Evolutionary conservation across 1,284 basidiomycete species (phyloP), one percentile per base, ranked within the genome.

Genomic region (Pascua guehoae): DNA sequence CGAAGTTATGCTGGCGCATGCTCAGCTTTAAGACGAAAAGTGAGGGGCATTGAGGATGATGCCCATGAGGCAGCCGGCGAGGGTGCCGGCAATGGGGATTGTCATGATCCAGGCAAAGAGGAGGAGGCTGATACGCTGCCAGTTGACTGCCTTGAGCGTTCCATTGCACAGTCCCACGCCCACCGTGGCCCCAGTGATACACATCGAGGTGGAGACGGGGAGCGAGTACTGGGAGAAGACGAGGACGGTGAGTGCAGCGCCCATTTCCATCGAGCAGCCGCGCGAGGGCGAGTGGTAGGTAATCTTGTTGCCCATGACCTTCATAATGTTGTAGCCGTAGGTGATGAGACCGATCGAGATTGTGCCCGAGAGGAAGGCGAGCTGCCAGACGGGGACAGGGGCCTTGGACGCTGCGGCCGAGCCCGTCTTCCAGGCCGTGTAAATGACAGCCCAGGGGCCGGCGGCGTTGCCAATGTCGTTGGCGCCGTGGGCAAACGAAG

Each of bases 221-320:
- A 77, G 66, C 37, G 71, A 67, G 65, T 65, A 77, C 55, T 79
- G 78, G 24, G 77, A 78, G 54, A 79, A 78, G 57, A 79, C 67
- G 48, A 79, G 72, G 62, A 79, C 75, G 42, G 77, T 78, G 52
- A 79, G 65, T 24, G 78, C 75, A 8, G 78, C 77, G 32, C 75
- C 79, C 58, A 80, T 72, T 63, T 80, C 79, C 79, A 81, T 81
- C 4, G 75, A 75, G 57, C 71, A 76, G 12, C 79, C 79, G 52
- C 79, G 75, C 8, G 73, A 77, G 5, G 79, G 79, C 4, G 78
- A 79, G 63, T 77, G 73, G 51, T 79, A 75, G 14, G 79, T 80
- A 66, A 80, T 73, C 59, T 75, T 76, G 73, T 79, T 79, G 24
- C 78, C 78, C 68, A 80, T 74, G 44, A 79, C 76, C 62, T 72